Evolutionary conservation across 2,329 filamentous ascomycete species (phyloP).

Genomic region (Scytalidium lignicola): DNA sequence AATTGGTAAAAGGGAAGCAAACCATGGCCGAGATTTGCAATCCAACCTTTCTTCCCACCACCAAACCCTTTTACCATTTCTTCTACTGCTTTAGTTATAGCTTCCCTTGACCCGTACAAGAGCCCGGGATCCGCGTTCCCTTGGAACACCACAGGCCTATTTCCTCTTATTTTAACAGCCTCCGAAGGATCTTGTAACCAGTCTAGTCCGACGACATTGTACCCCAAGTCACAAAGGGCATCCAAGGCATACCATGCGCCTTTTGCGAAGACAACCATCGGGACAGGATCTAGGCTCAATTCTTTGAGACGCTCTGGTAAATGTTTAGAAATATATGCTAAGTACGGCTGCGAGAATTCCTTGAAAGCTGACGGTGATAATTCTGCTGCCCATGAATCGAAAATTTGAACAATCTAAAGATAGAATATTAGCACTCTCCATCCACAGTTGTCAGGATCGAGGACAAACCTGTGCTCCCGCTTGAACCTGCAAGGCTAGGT

Average conservation of each 20-base stretch:
- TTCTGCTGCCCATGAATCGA: constrained; percentile 97
- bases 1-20: constrained; percentile 30
- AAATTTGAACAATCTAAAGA: constrained; percentile 78
- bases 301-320: constrained; percentile 70
- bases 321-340: constrained; percentile 76
- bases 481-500: constrained; percentile 84
- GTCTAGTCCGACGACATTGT: constrained; percentile 90
- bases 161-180: constrained; percentile 72
- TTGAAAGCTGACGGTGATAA: constrained; percentile 80
- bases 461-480: constrained; percentile 76
- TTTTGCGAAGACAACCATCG: constrained; percentile 98
- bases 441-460: no score
- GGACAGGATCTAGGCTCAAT: constrained; percentile 72
- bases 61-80: constrained; percentile 85
- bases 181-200: constrained; percentile 89
- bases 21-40: constrained; percentile 95
- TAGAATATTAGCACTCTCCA: neutral
- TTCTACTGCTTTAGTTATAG: constrained; percentile 78
- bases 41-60: constrained; percentile 82
- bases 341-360: constrained; percentile 79
- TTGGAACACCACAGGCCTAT: constrained; percentile 73
- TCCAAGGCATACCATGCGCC: constrained; percentile 95
- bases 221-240: constrained; percentile 79
- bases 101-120: constrained; percentile 75
- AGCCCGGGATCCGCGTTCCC: constrained; percentile 95